phyloP scores from a whole-genome alignment of 2,329 filamentous ascomycete genomes.

The Xylaria sp. region DNA sequence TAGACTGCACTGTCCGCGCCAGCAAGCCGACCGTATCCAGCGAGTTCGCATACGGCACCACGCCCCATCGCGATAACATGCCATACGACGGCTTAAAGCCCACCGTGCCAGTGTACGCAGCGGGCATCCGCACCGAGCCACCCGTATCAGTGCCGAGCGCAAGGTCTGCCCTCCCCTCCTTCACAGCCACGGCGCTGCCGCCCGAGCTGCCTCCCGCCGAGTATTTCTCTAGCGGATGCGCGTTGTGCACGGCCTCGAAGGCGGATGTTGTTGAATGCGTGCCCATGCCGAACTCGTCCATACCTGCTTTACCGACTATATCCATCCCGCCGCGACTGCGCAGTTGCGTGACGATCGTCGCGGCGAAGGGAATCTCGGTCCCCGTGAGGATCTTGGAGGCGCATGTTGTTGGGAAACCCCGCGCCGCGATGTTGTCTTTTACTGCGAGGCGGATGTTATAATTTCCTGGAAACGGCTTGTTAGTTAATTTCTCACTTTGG shows the following conservation, averaged over 20 bases:
- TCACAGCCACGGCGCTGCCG: conserved; percentile 88
- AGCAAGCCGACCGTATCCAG: conserved; percentile 89
- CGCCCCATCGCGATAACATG: conserved; percentile 83
- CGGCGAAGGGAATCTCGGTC: conserved; percentile 81
- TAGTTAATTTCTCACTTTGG: background rate
- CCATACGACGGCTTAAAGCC: conserved; percentile 96
- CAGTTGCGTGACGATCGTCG: conserved; percentile 79
- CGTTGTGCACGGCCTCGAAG: conserved; percentile 71
- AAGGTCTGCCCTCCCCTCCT: conserved; percentile 63
- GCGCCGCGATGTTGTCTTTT: conserved; percentile 81
- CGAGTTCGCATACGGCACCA: conserved; percentile 92
- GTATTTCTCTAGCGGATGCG: conserved; percentile 48
- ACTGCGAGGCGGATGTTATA: conserved; percentile 61
- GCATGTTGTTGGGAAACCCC: conserved; percentile 78
- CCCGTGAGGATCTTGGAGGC: conserved; percentile 77
- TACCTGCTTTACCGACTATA: conserved; percentile 83
- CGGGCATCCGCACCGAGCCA: conserved; percentile 86
- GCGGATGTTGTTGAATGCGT: conserved; percentile 78
- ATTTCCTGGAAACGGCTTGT: background rate
- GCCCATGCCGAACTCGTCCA: conserved; percentile 97
- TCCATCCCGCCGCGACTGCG: conserved; percentile 70
- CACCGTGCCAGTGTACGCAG: conserved; percentile 83
- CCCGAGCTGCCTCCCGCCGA: conserved; percentile 93
- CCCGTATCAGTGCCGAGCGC: conserved; percentile 95
- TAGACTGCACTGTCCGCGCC: conserved; percentile 61